phyloP scores from a whole-genome alignment of 345 rosid species.

The Bruguiera gymnorhiza region DNA sequence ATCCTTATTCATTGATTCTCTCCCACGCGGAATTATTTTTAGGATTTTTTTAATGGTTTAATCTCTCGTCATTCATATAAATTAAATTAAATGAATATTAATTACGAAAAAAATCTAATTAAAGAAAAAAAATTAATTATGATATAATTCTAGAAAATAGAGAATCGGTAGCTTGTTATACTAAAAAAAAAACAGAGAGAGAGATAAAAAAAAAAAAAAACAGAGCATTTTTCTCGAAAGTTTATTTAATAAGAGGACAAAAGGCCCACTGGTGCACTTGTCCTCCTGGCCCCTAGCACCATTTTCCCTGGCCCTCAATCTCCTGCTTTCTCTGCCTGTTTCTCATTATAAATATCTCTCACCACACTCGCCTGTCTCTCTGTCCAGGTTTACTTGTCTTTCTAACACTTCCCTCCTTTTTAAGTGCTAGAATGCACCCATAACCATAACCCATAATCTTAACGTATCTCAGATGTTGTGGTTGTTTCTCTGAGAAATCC shows the following conservation, averaged over 20 bases:
- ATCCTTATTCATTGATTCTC: constrained; percentile 14
- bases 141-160: no score
- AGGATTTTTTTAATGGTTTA: no score
- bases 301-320: background rate
- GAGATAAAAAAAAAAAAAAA: no score
- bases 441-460: background rate
- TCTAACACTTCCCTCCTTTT: background rate
- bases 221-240: background rate
- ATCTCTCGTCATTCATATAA: no score
- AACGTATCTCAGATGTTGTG: background rate
- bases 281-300: constrained; percentile 29
- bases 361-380: constrained; percentile 2
- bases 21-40: background rate
- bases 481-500: constrained; percentile 7
- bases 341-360: background rate
- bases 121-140: no score
- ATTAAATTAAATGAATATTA: background rate
- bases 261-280: constrained; percentile 58
- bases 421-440: constrained; percentile 13
- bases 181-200: no score
- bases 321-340: background rate
- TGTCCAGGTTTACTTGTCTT: constrained; percentile 20
- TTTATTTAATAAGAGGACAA: constrained; percentile 30
- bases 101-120: no score
- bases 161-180: no score